Evolutionary conservation across 2,329 filamentous ascomycete species (phyloP), one percentile per base, ranked within the genome.

Genomic region (Pestalotiopsis sp.): DNA sequence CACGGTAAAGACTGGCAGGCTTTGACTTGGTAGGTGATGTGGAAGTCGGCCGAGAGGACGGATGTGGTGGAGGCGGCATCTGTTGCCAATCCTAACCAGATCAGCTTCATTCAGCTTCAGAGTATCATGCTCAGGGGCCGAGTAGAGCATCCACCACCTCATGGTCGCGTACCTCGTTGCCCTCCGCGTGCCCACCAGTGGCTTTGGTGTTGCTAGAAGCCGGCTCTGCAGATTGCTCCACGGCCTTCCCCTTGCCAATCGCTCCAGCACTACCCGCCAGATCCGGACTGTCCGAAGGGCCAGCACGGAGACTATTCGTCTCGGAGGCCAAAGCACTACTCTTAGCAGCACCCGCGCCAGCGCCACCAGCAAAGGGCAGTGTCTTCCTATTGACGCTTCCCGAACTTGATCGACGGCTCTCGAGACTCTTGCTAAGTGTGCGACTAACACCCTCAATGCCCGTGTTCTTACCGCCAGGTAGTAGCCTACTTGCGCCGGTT

Each of bases 391-490:
- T 97, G 23, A 63, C 63, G 59, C 69, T 70, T 66, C 88, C 92
- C 14, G 92, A 93, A 80, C 95, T 98, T 78, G 93, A 97, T 58
- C 95, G 91, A 65, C 95, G 90, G 80, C 93, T 97, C 79, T 98
- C 95, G 31, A 98, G 87, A 78, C 93, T 97, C 82, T 93, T 97
- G 69, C 91, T 95, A 14, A 95, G 83, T 5, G 91, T 93, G 81
- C 91, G 92, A 75, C 92, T 93, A 64, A 93, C 91, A 27, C 90
- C 91, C 72, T 92, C 91, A 69, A 92, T 92, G 69, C 88, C 89
- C 14, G 86, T 83, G 38, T 86, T 82, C 67, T 84, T 74, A 4
- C 74, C 74, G 23, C 74, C 73, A 6, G 66, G 39, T 25, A 77
- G 66, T 2, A 79, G 78, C 49, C 80, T 78, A 1, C 77, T 86